Conservation (phyloP, 2,329 filamentous ascomycete species). For the Bipolaris gigantea region DNA sequence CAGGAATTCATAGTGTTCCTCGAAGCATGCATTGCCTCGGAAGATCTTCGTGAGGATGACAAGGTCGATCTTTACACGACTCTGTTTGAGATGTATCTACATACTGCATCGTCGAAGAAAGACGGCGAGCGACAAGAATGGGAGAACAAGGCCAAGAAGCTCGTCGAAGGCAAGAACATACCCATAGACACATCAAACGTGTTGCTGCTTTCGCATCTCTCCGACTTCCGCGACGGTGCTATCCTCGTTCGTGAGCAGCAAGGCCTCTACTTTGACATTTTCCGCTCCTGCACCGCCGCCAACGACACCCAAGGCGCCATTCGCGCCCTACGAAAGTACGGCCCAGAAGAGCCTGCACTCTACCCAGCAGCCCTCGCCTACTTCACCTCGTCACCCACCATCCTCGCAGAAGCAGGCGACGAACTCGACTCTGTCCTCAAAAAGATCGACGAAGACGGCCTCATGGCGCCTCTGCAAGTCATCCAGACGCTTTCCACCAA, state of each 20-base stretch:
- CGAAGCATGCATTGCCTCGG: constrained; percentile 79
- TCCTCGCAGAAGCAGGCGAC: constrained; percentile 82
- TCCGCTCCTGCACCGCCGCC: constrained; percentile 90
- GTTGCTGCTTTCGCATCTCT: constrained; percentile 86
- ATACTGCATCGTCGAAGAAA: constrained; percentile 78
- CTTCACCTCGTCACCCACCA: constrained; percentile 79
- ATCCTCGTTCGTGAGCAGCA: constrained; percentile 93
- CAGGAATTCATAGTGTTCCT: constrained; percentile 91
- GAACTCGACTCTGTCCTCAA: constrained; percentile 79
- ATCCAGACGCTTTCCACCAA: constrained; percentile 84
- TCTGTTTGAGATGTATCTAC: constrained; percentile 96
- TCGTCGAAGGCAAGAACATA: constrained; percentile 77
- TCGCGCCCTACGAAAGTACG: constrained; percentile 87
- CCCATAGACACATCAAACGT: constrained; percentile 95
- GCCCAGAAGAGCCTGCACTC: constrained; percentile 83
- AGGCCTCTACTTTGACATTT: constrained; percentile 90
- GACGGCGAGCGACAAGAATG: constrained; percentile 73
- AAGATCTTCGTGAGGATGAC: constrained; percentile 71
- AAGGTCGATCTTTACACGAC: constrained; percentile 90
- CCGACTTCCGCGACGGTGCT: constrained; percentile 86
- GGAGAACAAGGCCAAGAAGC: constrained; percentile 86
- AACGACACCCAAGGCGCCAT: constrained; percentile 91
- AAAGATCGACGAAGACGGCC: constrained; percentile 84
- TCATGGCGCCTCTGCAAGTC: constrained; percentile 95
- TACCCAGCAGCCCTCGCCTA: constrained; percentile 93